These are phyloP conservation scores for Mycena crocata DNA, from an alignment of 768 basidiomycete species.

Conservation along the genomic window DNA sequence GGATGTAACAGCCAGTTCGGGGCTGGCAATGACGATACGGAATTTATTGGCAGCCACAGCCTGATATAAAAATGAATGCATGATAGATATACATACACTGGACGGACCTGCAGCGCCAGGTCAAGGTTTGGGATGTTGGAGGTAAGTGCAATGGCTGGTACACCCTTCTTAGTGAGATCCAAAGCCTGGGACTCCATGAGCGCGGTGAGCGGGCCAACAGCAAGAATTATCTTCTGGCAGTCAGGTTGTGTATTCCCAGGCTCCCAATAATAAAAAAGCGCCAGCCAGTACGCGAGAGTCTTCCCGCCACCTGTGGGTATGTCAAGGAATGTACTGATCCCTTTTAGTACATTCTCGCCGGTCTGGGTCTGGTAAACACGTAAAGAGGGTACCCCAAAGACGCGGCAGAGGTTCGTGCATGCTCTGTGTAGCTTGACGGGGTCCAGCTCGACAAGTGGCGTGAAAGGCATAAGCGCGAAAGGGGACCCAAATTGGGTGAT, in stretches of 20 bases:
- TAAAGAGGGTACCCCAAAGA: background rate
- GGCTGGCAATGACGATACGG: background rate
- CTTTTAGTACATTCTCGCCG: background rate
- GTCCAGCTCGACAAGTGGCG: no score
- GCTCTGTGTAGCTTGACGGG: no score
- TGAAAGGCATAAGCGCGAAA: no score
- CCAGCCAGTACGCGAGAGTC: constrained; percentile 14
- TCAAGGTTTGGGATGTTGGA: background rate
- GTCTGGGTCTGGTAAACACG: background rate
- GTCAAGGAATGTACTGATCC: background rate
- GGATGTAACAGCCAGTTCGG: constrained; percentile 6
- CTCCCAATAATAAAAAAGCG: constrained; percentile 8
- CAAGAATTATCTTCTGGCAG: constrained; percentile 13
- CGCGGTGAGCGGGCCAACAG: background rate
- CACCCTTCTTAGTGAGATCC: background rate
- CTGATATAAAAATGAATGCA: no score
- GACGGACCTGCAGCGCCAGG: no score
- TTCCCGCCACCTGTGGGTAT: constrained; percentile 14
- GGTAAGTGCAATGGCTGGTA: background rate
- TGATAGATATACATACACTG: no score
- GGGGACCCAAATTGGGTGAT: no score
- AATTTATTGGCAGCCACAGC: no score
- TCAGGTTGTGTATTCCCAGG: background rate
- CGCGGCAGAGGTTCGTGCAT: no score
- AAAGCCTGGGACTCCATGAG: constrained; percentile 3